Conservation (phyloP, 371 early-diverging fungal genomes). For the Blyttiomyces sp. region DNA sequence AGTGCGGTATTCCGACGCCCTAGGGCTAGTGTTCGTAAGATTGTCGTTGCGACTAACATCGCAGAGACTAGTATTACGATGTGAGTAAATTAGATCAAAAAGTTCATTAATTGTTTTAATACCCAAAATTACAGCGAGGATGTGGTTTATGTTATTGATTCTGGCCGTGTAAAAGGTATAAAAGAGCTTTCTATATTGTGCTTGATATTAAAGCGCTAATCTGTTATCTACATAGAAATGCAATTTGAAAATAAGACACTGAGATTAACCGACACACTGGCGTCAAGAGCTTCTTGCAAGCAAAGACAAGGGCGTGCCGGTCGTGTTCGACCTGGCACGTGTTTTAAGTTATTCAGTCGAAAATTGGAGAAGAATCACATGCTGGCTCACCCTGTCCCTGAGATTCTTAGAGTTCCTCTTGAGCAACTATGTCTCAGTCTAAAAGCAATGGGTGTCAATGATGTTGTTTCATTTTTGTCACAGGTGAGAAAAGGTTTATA, state of each 20-base stretch:
- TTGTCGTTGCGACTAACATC: constrained; percentile 89
- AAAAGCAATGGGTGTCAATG: constrained; percentile 33
- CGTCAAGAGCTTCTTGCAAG: constrained; percentile 80
- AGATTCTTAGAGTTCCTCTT: constrained; percentile 76
- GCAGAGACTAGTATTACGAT: constrained; percentile 85
- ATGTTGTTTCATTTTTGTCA: constrained; percentile 30
- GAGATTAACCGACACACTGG: constrained; percentile 62
- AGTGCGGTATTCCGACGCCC: constrained; percentile 55
- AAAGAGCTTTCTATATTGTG: not conserved
- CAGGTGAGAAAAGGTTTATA: constrained; percentile 14
- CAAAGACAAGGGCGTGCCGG: constrained; percentile 96
- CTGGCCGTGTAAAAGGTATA: constrained; percentile 71
- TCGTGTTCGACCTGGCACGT: constrained; percentile 32
- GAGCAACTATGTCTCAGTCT: constrained; percentile 68
- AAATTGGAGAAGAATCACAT: constrained; percentile 23
- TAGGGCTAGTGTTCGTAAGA: constrained; percentile 64
- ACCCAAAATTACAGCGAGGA: constrained; percentile 47
- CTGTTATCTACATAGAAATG: constrained; percentile 25
- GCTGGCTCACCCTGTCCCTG: constrained; percentile 50
- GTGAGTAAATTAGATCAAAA: not conserved
- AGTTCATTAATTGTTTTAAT: not conserved
- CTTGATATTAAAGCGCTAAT: not conserved
- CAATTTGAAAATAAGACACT: constrained; percentile 21
- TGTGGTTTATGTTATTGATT: constrained; percentile 91
- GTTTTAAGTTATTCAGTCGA: constrained; percentile 30